These are phyloP conservation scores for Cercophora newfieldiana DNA, from an alignment of 495 filamentous ascomycete genomes.

Conservation along the genomic window DNA sequence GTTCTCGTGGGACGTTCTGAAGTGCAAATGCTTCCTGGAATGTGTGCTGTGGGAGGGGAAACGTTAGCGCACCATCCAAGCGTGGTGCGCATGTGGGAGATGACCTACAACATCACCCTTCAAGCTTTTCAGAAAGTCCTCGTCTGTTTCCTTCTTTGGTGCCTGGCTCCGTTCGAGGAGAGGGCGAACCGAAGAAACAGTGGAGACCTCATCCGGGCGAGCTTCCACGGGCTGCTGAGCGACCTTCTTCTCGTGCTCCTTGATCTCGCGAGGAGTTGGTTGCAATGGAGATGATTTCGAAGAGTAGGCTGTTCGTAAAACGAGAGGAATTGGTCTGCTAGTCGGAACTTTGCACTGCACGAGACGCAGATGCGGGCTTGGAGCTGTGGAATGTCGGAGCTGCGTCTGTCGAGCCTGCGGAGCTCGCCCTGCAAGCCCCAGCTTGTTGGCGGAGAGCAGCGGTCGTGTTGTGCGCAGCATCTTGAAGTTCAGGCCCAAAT, in stretches of 20 bases:
- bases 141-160: conserved; percentile 39
- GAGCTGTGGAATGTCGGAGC: neutral
- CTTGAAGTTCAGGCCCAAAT: neutral
- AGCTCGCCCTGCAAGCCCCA: conserved; percentile 15
- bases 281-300: conserved; percentile 30
- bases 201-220: conserved; percentile 59
- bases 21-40: conserved; percentile 89
- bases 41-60: conserved; percentile 54
- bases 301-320: conserved; percentile 19
- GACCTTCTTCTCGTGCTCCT: conserved; percentile 51
- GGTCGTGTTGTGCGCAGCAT: conserved; percentile 28
- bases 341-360: neutral
- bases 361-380: neutral
- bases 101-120: conserved; percentile 72
- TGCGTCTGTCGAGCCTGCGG: neutral
- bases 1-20: conserved; percentile 72
- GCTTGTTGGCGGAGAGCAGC: conserved; percentile 17
- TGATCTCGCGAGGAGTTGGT: conserved; percentile 43
- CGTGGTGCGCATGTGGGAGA: neutral
- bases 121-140: conserved; percentile 68
- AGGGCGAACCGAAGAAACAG: conserved; percentile 56
- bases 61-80: neutral
- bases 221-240: conserved; percentile 52
- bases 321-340: neutral
- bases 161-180: conserved; percentile 46